phyloP scores from a whole-genome alignment of 1,139 yeast species.

The Scheffersomyces segobiensis region DNA sequence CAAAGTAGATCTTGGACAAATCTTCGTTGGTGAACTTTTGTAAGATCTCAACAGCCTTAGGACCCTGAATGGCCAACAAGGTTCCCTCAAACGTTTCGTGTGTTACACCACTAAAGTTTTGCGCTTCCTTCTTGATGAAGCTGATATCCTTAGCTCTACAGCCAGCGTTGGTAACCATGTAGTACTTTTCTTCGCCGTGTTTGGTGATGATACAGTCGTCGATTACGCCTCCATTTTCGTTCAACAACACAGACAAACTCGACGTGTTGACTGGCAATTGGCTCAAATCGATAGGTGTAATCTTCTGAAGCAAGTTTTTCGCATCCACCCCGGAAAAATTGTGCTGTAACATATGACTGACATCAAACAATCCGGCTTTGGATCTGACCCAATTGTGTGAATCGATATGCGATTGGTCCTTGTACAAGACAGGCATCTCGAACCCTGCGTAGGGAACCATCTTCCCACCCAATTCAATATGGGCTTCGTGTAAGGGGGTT shows the following conservation, averaged over 20 bases:
- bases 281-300: conserved; percentile 83
- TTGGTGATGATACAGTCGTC: conserved; percentile 93
- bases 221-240: conserved; percentile 75
- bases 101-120: conserved; percentile 44
- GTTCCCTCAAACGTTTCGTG: conserved; percentile 75
- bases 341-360: conserved; percentile 96
- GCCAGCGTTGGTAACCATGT: conserved; percentile 97
- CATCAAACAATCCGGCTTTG: conserved; percentile 90
- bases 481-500: conserved; percentile 84
- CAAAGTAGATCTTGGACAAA: conserved; percentile 68
- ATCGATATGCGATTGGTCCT: conserved; percentile 80
- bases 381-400: conserved; percentile 93
- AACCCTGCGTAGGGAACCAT: conserved; percentile 96
- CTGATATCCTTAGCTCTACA: conserved; percentile 78
- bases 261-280: conserved; percentile 57
- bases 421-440: conserved; percentile 89
- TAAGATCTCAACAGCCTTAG: conserved; percentile 66
- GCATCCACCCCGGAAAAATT: conserved; percentile 68
- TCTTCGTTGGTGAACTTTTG: conserved; percentile 63
- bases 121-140: conserved; percentile 58
- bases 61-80: conserved; percentile 90
- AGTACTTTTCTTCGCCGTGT: conserved; percentile 72
- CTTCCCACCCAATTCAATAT: conserved; percentile 76
- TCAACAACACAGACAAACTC: conserved; percentile 77
- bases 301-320: conserved; percentile 65